Conservation (phyloP, 2,329 filamentous ascomycete species). For the Pseudogymnoascus sp. region DNA sequence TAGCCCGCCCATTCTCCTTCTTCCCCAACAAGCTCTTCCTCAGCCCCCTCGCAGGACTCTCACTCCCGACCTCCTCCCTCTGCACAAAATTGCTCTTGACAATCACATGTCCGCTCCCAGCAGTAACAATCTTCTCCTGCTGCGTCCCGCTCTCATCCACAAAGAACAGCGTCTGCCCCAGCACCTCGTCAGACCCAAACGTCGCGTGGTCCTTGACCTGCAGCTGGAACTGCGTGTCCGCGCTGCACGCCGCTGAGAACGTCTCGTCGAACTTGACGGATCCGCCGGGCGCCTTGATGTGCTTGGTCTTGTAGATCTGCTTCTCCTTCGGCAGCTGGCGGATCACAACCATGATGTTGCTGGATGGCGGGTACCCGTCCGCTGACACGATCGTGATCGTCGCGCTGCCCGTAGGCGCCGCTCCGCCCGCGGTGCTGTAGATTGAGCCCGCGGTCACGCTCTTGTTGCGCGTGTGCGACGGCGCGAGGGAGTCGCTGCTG, state of each 20-base stretch:
- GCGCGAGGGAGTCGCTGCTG: constrained; percentile 9
- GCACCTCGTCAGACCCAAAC: constrained; percentile 72
- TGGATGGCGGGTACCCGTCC: constrained; percentile 63
- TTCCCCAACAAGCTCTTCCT: constrained; percentile 47
- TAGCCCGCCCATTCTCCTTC: constrained; percentile 31
- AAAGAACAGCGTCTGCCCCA: constrained; percentile 84
- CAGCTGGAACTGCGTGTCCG: constrained; percentile 80
- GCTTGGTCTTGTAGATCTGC: constrained; percentile 84
- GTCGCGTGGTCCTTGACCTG: constrained; percentile 77
- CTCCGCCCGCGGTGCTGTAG: constrained; percentile 49
- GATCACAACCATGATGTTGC: constrained; percentile 71
- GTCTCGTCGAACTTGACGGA: constrained; percentile 65
- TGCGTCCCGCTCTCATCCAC: constrained; percentile 69
- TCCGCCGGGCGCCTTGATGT: constrained; percentile 64
- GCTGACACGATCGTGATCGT: constrained; percentile 74
- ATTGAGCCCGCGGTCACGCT: constrained; percentile 58
- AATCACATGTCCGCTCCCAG: constrained; percentile 64
- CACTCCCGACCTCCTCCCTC: constrained; percentile 33
- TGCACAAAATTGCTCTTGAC: constrained; percentile 64
- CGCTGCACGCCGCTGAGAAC: constrained; percentile 68
- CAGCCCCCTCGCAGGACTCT: constrained; percentile 38
- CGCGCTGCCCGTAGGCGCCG: constrained; percentile 63
- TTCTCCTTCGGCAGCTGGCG: constrained; percentile 64
- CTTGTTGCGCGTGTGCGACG: constrained; percentile 36
- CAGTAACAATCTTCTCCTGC: constrained; percentile 62